Evolutionary conservation across 1,284 basidiomycete species (phyloP).

Genomic region (Fomes fomentarius): DNA sequence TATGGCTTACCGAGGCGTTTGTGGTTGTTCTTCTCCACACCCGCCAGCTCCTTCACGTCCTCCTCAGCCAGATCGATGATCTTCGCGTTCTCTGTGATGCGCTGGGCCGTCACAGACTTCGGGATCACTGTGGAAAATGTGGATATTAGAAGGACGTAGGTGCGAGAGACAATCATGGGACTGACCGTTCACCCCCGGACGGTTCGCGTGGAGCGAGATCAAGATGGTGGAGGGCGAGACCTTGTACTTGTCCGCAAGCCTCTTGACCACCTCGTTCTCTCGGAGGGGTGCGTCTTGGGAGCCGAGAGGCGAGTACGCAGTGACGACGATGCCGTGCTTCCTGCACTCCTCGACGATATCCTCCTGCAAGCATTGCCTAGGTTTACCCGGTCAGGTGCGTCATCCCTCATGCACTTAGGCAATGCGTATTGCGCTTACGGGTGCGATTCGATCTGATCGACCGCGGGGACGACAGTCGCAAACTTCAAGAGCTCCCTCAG

Average conservation of each 20-base stretch:
- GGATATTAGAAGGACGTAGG: not conserved
- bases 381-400: too few relatives aligned
- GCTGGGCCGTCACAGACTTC: slow-evolving; percentile 64
- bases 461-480: slow-evolving; percentile 72
- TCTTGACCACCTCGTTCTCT: slow-evolving; percentile 54
- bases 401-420: not conserved
- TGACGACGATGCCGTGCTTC: slow-evolving; percentile 65
- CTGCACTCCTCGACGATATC: slow-evolving; percentile 65
- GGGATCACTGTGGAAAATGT: slow-evolving; percentile 49
- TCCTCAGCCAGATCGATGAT: slow-evolving; percentile 59
- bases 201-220: slow-evolving; percentile 69
- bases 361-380: slow-evolving; percentile 64
- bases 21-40: slow-evolving; percentile 58
- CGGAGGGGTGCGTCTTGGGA: slow-evolving; percentile 77
- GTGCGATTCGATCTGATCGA: slow-evolving; percentile 83
- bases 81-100: slow-evolving; percentile 61
- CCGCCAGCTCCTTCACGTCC: slow-evolving; percentile 57
- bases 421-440: slow-evolving; percentile 47
- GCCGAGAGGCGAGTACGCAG: slow-evolving; percentile 80
- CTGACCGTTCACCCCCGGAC: slow-evolving; percentile 54
- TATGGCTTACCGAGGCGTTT: slow-evolving; percentile 65
- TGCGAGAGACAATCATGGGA: not conserved
- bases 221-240: slow-evolving; percentile 62
- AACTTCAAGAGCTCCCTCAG: slow-evolving; percentile 60
- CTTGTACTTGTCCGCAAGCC: slow-evolving; percentile 56